Percentiles rank a stretch among this genome's conserved stretches.
phyloP scores from a whole-genome alignment of 2,329 filamentous ascomycete species.

The Zelopaecilomyces penicillatus region DNA sequence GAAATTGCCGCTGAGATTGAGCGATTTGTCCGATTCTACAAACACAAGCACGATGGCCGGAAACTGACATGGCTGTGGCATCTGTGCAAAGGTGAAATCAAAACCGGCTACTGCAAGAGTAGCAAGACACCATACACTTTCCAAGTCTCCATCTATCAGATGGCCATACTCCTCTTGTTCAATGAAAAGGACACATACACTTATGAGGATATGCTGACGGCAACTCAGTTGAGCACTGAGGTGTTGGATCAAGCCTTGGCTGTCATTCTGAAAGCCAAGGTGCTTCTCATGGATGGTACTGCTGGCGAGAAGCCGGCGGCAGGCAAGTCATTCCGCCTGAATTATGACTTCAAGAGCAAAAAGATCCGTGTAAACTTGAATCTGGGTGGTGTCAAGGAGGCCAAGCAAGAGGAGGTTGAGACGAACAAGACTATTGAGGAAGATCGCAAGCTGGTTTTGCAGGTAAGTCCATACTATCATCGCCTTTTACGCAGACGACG shows the following conservation, averaged over 20 bases:
- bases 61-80: slow-evolving; percentile 99
- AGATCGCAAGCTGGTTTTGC: slow-evolving; percentile 89
- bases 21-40: slow-evolving; percentile 85
- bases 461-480: slow-evolving; percentile 52
- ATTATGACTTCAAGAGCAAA: slow-evolving; percentile 96
- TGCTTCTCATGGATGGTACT: slow-evolving; percentile 64
- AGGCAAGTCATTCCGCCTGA: slow-evolving; percentile 74
- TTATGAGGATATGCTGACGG: slow-evolving; percentile 79
- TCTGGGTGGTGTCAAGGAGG: slow-evolving; percentile 86
- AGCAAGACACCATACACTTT: slow-evolving; percentile 91
- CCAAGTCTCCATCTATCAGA: slow-evolving; percentile 95
- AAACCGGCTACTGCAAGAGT: slow-evolving; percentile 83
- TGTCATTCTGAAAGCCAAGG: slow-evolving; percentile 88
- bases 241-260: slow-evolving; percentile 77
- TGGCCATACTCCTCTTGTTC: slow-evolving; percentile 91
- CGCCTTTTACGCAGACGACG: too few species aligned
- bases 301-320: slow-evolving; percentile 63
- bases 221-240: slow-evolving; percentile 72
- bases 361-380: slow-evolving; percentile 97
- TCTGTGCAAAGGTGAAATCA: slow-evolving; percentile 93
- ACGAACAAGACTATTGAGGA: slow-evolving; percentile 99
- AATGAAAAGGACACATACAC: slow-evolving; percentile 80
- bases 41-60: slow-evolving; percentile 89
- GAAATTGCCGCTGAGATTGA: slow-evolving; percentile 84
- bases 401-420: slow-evolving; percentile 92